Evolutionary conservation across 371 early-diverging fungal genomes (phyloP), one percentile per base, ranked within the genome.

Genomic region (Massospora cicadina): DNA sequence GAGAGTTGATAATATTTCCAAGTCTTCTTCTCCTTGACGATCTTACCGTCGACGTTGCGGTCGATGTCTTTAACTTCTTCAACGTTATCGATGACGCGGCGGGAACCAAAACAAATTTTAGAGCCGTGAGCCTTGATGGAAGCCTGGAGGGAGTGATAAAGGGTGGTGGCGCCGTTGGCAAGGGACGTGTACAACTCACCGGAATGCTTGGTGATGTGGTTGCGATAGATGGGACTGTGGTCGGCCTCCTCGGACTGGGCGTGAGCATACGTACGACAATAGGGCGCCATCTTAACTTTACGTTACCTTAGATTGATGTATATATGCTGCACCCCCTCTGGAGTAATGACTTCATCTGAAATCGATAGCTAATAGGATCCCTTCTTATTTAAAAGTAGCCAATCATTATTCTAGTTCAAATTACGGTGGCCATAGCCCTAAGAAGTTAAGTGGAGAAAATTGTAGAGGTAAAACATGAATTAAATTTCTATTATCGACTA

Each of bases 1-100:
- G 81, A 77, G 61, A 90, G 74, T 75, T 90, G 83, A 71, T 79
- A 81, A 71, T 76, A 89, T 60, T 82, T 85, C 91, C 91, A 93
- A n/a, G 69, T 81, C 71, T 91, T 91, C 63, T 65, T 82, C 68
- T 88, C 86, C 65, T 72, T 82, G 26, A 69, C 76, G 65, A 82
- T 80, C 24, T 74, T 77, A 54, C 81, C 87, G 58, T 77, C 75
- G 43, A 82, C 78, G 23, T 76, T 72, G 70, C 86, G 86, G 33
- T 74, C 78, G 56, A 91, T 74, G 60, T 85, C 79, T 76, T 90
- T 90, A 57, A 82, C 79, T 70, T 91, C 90, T 65, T 85, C 82
- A 62, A 86, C 67, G 55, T 80, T 75, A 27, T 79, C 71, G 58
- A 83, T 76, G 60, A 88, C 60, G 55, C 75, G 69, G 60, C 93